Conservation (phyloP, 768 basidiomycete species). For the Serendipita sp. region DNA sequence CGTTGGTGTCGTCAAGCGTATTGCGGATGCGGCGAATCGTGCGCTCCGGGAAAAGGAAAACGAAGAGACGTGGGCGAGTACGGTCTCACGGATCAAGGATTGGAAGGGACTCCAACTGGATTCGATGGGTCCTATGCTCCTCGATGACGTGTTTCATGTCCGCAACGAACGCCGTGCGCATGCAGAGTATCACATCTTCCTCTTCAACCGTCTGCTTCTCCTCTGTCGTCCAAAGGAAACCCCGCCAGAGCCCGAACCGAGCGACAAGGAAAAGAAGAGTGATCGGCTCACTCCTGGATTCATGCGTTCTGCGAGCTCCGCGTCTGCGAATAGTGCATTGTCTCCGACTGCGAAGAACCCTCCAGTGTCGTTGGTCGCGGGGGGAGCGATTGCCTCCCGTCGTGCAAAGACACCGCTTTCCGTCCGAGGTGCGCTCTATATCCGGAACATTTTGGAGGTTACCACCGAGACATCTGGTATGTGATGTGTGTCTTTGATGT, state of each 20-base stretch:
- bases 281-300: background rate
- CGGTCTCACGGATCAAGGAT: slow-evolving; percentile 78
- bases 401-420: background rate
- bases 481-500: background rate
- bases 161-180: slow-evolving; percentile 63
- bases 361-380: background rate
- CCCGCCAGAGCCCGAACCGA: background rate
- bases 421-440: background rate
- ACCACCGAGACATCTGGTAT: background rate
- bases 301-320: background rate
- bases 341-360: background rate
- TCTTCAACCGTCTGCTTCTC: slow-evolving; percentile 55
- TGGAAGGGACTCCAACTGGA: slow-evolving; percentile 97
- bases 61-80: slow-evolving; percentile 69
- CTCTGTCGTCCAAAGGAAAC: background rate
- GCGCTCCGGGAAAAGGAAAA: slow-evolving; percentile 86
- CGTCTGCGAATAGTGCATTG: no score
- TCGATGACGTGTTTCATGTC: slow-evolving; percentile 91
- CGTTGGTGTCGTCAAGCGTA: slow-evolving; percentile 74
- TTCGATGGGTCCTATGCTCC: slow-evolving; percentile 83
- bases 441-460: background rate
- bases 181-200: slow-evolving; percentile 89
- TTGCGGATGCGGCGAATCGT: slow-evolving; percentile 92
- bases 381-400: background rate
- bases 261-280: background rate